Conservation (phyloP, 2,329 filamentous ascomycete genomes). For the Aspergillus ruber region DNA sequence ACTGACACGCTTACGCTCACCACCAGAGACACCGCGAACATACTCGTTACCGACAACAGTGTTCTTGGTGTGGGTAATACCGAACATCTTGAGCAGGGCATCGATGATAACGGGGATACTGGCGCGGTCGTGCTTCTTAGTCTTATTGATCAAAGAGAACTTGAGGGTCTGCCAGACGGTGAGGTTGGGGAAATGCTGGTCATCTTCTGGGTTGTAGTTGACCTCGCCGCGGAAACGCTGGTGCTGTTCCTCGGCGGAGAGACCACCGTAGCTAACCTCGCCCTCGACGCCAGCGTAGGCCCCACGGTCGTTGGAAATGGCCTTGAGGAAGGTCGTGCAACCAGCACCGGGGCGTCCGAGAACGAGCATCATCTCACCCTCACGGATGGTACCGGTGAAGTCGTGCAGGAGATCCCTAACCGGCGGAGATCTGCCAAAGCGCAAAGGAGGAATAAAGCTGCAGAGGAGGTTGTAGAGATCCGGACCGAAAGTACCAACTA, state of each 20-base stretch:
- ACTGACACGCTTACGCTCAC: constrained; percentile 72
- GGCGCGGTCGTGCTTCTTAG: constrained; percentile 57
- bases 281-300: constrained; percentile 62
- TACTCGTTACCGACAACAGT: constrained; percentile 70
- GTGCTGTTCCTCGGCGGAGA: constrained; percentile 60
- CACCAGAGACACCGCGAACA: constrained; percentile 68
- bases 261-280: constrained; percentile 65
- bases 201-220: constrained; percentile 72
- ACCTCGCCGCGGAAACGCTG: constrained; percentile 68
- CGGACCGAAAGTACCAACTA: constrained; percentile 72
- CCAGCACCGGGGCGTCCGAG: constrained; percentile 68
- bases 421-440: constrained; percentile 43
- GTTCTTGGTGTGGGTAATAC: constrained; percentile 67
- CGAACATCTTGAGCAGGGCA: constrained; percentile 69
- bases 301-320: constrained; percentile 63
- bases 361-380: constrained; percentile 67
- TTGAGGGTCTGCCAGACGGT: constrained; percentile 72
- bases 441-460: constrained; percentile 47
- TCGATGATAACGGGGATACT: constrained; percentile 64
- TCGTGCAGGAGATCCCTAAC: constrained; percentile 56
- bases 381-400: constrained; percentile 61
- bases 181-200: constrained; percentile 65
- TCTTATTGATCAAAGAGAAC: constrained; percentile 71
- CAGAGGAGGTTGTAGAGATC: constrained; percentile 64
- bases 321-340: constrained; percentile 71